A percentile compares a stretch with the other conserved stretches of the same genome.
Conservation (phyloP, 2,329 filamentous ascomycete genomes). For the Aspergillus sp. region DNA sequence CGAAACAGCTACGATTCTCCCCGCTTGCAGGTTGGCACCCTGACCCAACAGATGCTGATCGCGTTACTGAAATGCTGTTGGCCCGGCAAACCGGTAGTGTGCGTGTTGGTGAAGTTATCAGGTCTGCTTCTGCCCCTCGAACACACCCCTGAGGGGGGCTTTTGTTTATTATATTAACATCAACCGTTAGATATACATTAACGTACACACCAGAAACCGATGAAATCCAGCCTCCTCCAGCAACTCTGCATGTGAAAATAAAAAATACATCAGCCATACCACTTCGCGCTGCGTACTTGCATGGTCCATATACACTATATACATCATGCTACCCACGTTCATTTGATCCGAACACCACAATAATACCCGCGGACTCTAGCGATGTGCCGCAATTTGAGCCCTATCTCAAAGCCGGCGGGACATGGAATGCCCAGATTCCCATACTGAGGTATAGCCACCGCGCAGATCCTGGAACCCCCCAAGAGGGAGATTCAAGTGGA, state of each 20-base stretch:
- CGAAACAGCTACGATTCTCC: constrained; percentile 27
- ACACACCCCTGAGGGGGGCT: neutral
- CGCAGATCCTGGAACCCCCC: constrained; percentile 30
- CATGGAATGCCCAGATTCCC: constrained; percentile 75
- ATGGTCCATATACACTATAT: constrained; percentile 90
- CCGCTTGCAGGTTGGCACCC: constrained; percentile 38
- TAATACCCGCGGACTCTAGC: constrained; percentile 66
- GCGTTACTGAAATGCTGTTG: constrained; percentile 68
- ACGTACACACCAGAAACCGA: constrained; percentile 89
- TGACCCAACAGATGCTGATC: constrained; percentile 20
- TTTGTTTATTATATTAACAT: neutral
- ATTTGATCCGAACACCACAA: constrained; percentile 80
- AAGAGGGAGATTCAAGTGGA: constrained; percentile 26
- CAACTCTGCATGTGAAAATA: constrained; percentile 78
- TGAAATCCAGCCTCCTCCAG: constrained; percentile 82
- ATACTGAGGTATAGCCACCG: constrained; percentile 77
- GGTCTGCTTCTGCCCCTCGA: constrained; percentile 52
- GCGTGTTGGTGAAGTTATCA: constrained; percentile 90
- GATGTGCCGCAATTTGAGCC: constrained; percentile 91
- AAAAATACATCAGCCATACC: constrained; percentile 91
- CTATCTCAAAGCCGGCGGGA: constrained; percentile 89
- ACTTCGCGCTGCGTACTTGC: constrained; percentile 89
- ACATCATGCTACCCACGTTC: constrained; percentile 79
- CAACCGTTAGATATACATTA: constrained; percentile 63
- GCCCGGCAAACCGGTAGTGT: constrained; percentile 88